These are phyloP conservation scores for Emericellopsis cladophorae DNA, from an alignment of 2,329 filamentous ascomycete genomes.

Conservation along the genomic window DNA sequence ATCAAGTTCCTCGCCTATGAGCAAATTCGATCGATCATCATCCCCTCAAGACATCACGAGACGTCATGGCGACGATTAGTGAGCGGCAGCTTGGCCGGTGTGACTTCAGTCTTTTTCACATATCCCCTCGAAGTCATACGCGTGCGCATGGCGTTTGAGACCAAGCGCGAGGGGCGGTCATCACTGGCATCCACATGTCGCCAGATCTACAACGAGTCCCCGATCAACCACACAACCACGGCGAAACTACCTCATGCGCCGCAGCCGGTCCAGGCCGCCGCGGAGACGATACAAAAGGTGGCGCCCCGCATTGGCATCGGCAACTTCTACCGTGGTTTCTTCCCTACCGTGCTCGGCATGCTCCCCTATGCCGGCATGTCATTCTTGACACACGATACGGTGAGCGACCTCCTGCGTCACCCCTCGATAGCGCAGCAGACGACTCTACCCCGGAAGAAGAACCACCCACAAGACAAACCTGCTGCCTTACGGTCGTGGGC, in stretches of 20 bases:
- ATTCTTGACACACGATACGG: slow-evolving; percentile 88
- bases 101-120: slow-evolving; percentile 89
- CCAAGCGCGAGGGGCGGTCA: slow-evolving; percentile 57
- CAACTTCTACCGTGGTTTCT: slow-evolving; percentile 95
- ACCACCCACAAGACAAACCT: slow-evolving; percentile 44
- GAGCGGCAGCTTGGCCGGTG: slow-evolving; percentile 64
- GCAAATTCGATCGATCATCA: slow-evolving; percentile 74
- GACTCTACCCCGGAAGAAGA: slow-evolving; percentile 51
- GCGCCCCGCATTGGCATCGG: slow-evolving; percentile 54
- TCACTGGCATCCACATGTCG: slow-evolving; percentile 66
- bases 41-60: slow-evolving; percentile 60
- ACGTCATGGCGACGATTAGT: slow-evolving; percentile 65
- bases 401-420: slow-evolving; percentile 69
- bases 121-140: slow-evolving; percentile 90
- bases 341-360: slow-evolving; percentile 85
- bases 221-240: slow-evolving; percentile 20
- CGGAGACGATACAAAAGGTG: slow-evolving; percentile 30
- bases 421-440: slow-evolving; percentile 59
- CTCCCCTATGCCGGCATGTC: slow-evolving; percentile 91
- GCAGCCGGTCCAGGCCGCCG: slow-evolving; percentile 18
- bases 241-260: slow-evolving; percentile 14
- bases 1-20: slow-evolving; percentile 99
- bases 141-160: slow-evolving; percentile 90
- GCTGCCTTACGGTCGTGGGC: slow-evolving; percentile 73
- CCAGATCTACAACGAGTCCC: slow-evolving; percentile 75